Percentiles rank a stretch among this genome's conserved stretches.
Conservation (phyloP, 1,284 basidiomycete genomes). For the Malassezia sympodialis region DNA sequence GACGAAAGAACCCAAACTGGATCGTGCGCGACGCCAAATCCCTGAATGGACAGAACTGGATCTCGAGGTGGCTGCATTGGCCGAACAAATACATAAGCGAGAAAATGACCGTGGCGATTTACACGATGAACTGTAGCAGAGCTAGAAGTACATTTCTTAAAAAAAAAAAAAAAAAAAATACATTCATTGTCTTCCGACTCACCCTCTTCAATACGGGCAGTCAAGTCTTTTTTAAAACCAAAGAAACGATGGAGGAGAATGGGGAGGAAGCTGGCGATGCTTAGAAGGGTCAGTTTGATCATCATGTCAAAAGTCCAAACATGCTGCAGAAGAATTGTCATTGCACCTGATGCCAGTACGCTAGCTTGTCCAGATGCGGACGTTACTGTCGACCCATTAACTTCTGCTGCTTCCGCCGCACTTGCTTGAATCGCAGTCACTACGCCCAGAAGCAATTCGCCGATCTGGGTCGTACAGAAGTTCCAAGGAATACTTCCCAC, state of each 20-base stretch:
- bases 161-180: too few relatives aligned
- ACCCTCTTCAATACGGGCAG: background rate
- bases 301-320: constrained; percentile 40
- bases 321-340: constrained; percentile 28
- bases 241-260: constrained; percentile 25
- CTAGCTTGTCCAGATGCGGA: constrained; percentile 12
- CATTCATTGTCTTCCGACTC: background rate
- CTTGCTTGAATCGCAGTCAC: constrained; percentile 25
- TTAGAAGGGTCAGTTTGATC: constrained; percentile 31
- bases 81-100: constrained; percentile 22
- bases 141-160: background rate
- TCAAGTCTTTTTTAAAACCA: background rate
- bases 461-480: constrained; percentile 42
- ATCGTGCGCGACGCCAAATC: constrained; percentile 73
- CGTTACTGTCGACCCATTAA: background rate
- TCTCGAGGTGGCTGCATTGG: constrained; percentile 48
- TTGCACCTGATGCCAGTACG: constrained; percentile 24
- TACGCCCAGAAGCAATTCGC: constrained; percentile 41
- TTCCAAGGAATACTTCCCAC: constrained; percentile 46
- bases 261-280: constrained; percentile 30
- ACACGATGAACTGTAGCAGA: constrained; percentile 14
- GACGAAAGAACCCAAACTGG: constrained; percentile 83
- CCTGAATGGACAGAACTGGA: constrained; percentile 96
- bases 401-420: background rate
- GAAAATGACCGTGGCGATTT: background rate